A percentile compares a stretch with the other conserved stretches of the same genome.
Evolutionary conservation across 108 stramenopile species (phyloP).

Genomic region (Nannochloropsis oceanica): DNA sequence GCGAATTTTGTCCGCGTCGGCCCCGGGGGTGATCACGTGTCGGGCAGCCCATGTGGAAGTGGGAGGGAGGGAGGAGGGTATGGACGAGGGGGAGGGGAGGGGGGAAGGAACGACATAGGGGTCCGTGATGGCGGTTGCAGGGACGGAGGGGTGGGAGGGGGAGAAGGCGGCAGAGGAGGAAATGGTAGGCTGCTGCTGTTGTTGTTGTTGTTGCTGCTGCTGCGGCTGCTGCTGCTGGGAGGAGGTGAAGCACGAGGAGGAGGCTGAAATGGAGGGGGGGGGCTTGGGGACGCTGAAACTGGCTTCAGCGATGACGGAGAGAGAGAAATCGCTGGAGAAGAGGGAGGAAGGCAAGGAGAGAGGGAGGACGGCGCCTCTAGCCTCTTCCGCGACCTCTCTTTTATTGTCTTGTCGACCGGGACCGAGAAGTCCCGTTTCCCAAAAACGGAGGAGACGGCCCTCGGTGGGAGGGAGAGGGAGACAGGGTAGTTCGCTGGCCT

Average conservation of each 20-base stretch:
- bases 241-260: too few relatives aligned
- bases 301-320: neutral
- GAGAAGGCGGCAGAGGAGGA: neutral
- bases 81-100: neutral
- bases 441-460: neutral
- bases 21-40: neutral
- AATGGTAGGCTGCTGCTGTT: too few relatives aligned
- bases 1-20: neutral
- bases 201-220: too few relatives aligned
- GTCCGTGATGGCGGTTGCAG: neutral
- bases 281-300: neutral
- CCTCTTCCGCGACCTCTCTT: neutral
- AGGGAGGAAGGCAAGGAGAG: too few relatives aligned
- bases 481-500: neutral
- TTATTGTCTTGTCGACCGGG: neutral
- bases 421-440: neutral
- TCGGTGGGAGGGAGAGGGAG: neutral
- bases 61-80: neutral
- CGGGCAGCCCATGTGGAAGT: neutral
- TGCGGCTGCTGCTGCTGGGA: neutral
- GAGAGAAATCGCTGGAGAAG: too few relatives aligned
- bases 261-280: too few relatives aligned
- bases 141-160: neutral
- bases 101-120: neutral
- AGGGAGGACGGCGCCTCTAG: neutral